Percentiles rank a stretch among this genome's conserved stretches.
Evolutionary conservation across 148 eudicot species (phyloP).

Genomic region (Cornus suecica): DNA sequence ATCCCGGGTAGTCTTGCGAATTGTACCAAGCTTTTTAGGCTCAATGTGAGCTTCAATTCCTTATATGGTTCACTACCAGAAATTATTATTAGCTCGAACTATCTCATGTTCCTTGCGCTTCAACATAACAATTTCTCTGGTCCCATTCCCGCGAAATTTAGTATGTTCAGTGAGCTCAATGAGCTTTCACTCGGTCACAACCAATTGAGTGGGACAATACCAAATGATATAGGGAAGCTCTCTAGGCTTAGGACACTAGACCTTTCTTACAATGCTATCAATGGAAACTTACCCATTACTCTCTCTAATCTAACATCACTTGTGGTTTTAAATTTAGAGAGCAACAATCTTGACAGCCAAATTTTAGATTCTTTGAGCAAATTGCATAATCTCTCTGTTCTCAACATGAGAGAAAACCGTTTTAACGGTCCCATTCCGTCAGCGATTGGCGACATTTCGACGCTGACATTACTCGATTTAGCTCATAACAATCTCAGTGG

Average conservation of each 20-base stretch:
- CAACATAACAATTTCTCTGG: constrained; percentile 60
- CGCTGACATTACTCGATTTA: constrained; percentile 53
- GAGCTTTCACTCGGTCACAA: constrained; percentile 38
- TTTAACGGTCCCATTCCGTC: constrained; percentile 48
- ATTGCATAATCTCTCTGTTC: constrained; percentile 41
- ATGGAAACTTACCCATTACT: constrained; percentile 56
- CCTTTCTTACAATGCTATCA: constrained; percentile 51
- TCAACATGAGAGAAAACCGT: constrained; percentile 51
- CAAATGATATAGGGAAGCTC: constrained; percentile 42
- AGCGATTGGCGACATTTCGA: constrained; percentile 40
- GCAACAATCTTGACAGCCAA: constrained; percentile 29
- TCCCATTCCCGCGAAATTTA: constrained; percentile 33
- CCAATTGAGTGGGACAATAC: constrained; percentile 32
- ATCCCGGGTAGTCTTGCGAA: constrained; percentile 58
- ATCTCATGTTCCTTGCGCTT: constrained; percentile 51
- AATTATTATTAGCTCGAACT: constrained; percentile 39
- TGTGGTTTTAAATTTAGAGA: constrained; percentile 32
- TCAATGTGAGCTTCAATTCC: constrained; percentile 68
- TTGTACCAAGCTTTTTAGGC: constrained; percentile 57
- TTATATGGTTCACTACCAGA: constrained; percentile 55
- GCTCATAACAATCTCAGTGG: constrained; percentile 61
- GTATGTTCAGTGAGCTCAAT: constrained; percentile 20
- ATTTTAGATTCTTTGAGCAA: constrained; percentile 33
- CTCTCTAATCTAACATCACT: constrained; percentile 48
- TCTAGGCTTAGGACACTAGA: constrained; percentile 47